Evolutionary conservation across 371 early-diverging fungal species (phyloP), one percentile per base, ranked within the genome.

Genomic region (Choanephora cucurbitarum): DNA sequence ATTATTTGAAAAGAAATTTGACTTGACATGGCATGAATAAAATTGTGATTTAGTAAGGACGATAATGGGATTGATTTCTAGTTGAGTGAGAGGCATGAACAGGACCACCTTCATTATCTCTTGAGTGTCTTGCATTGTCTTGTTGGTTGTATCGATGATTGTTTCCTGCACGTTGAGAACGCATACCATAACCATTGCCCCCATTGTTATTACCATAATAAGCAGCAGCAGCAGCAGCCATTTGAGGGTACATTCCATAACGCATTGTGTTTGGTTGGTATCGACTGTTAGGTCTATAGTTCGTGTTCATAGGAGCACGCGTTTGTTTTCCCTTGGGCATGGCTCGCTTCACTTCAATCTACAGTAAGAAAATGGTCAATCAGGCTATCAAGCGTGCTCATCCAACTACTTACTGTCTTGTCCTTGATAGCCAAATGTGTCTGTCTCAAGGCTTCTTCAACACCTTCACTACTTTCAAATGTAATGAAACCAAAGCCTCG

Each of bases 401-500:
- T n/a, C n/a, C n/a, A n/a, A n/a, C n/a, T 17, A 31, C 65, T 66
- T 76, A 86, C 88, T 17, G 73, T 63, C 54, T 84, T 85, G 32
- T 77, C 82, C 39, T 81, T 72, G 49, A 87, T 72, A 18, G 70
- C 63, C 14, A 88, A 55, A 47, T 79, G 75, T 13, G 74, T 62
- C 32, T 76, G 63, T 31, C 68, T 69, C 44, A 86, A 55, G 1
- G 81, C 84, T 40, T 82, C 79, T 17, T 85, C 85, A 2, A 87
- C 90, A 19, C 82, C 84, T 33, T 85, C 66, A 32, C 85, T 83
- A 10, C 78, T 72, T 42, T 90, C 84, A 70, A 89, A 91, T 9
- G 87, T 89, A 42, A 92, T 77, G 56, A 93, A 93, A 14, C 91
- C 91, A 75, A 89, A 90, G 19, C 93, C 86, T 60, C 92, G 83